Percentiles rank a stretch among this genome's conserved stretches.
Evolutionary conservation across 306 rosid species (phyloP).

Genomic region (Cucumis sativus): DNA sequence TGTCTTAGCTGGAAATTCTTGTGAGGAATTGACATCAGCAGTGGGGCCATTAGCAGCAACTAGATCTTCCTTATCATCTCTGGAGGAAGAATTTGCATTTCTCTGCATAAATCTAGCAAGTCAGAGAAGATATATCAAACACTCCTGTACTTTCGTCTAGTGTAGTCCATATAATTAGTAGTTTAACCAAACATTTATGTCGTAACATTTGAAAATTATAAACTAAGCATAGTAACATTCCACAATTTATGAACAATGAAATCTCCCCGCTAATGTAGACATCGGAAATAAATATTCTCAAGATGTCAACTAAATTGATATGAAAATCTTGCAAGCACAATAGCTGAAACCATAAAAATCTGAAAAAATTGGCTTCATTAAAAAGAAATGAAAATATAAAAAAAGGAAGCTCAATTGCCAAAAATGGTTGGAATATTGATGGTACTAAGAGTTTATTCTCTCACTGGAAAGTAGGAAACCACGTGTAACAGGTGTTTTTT

Average conservation of each 20-base stretch:
- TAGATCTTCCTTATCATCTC: slow-evolving; percentile 23
- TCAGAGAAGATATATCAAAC: slow-evolving; percentile 12
- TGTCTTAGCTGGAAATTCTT: slow-evolving; percentile 30
- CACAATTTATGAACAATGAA: not conserved
- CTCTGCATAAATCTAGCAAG: slow-evolving; percentile 40
- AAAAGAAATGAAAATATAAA: not conserved
- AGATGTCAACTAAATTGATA: not conserved
- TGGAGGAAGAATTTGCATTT: slow-evolving; percentile 22
- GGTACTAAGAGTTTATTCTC: not conserved
- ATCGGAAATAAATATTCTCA: not conserved
- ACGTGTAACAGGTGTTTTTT: not conserved
- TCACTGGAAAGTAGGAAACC: not conserved
- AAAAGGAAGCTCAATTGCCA: not conserved
- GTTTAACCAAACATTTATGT: not conserved
- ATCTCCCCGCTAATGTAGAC: not conserved
- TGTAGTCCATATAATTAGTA: not conserved
- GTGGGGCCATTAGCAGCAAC: slow-evolving; percentile 26
- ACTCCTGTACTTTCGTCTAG: not conserved
- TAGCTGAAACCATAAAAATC: not conserved
- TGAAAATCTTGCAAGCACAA: not conserved
- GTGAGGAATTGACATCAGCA: slow-evolving; percentile 16
- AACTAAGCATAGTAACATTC: not conserved
- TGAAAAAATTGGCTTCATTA: not conserved
- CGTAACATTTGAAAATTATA: not conserved
- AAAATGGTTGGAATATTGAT: not conserved